Evolutionary conservation across 2,329 filamentous ascomycete species (phyloP), one percentile per base, ranked within the genome.

Genomic region (Xylaria sp.): DNA sequence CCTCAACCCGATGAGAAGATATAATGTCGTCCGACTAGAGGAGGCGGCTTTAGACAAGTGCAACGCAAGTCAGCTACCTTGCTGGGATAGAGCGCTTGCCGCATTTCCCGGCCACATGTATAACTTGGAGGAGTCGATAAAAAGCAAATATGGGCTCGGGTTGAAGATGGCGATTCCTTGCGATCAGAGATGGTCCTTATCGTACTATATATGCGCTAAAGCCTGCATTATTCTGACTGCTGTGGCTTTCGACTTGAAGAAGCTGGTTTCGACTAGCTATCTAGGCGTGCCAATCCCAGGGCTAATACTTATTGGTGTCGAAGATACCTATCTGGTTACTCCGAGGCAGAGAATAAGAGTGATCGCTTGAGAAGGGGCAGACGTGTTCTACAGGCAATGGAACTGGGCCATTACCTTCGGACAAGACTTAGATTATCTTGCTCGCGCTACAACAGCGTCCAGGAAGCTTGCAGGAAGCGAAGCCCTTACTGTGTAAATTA

Each of bases 31-130:
- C 60, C 55, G 57, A 65, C 56, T 56, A 67, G 39, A 60, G 64
- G 67, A 63, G 56, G 60, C 56, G 44, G 52, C 52, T 62, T 62
- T 62, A 32, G 65, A 63, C 39, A 65, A 61, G 63, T 60, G n/a
- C 46, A 50, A 66, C 67, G 65, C 67, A 63, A 66, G 67, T 70
- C 65, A 67, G 70, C 64, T 32, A 66, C 50, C 51, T n/a, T 57
- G 54, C 64, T 63, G 23, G 46, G 58, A 70, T 68, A 58, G 41
- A 65, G 52, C 52, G 32, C n/a, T 28, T 60, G 37, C 56, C 66
- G 55, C 55, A 55, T 52, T 58, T 64, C 54, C 41, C 62, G 61
- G 20, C 48, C 61, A 41, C 64, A 60, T 70, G 58, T 65, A 68
- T 50, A 70, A 58, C 54, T 23, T 60, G 39, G 51, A 60, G 25